Base-by-base conservation (phyloP, 192 early-diverging fungal species). In the Paraglomus brasilianum region DNA sequence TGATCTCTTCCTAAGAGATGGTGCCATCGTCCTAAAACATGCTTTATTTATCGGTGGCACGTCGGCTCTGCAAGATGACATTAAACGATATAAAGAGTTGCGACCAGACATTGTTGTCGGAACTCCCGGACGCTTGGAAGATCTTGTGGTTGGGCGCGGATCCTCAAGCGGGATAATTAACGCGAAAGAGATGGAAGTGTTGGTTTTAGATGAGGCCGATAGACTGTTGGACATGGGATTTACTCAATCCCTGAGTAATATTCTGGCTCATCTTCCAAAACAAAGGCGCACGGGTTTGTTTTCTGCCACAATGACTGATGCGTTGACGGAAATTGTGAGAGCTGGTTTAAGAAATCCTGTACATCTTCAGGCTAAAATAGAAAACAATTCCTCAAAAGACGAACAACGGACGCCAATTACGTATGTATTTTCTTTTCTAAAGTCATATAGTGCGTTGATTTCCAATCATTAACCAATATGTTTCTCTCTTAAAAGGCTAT, bases 221-320 rank as follows among this genome's bases (percentile, higher is more conserved):
- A 78, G 93, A 19, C 75, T 97, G 56, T 82, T 98, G 66, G 94
- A 96, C 69, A 88, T 99, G 92, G 97, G 96, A 43, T 99, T 98
- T 62, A 83, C 92, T 48, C 81, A 86, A 45, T 82, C 87, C 63
- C 73, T 99, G 21, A 90, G 82, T 17, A 81, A 82, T 17, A 96
- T 99, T 61, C 83, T 98, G 41, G 74, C 83, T 0, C 72, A 83
- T 5, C 76, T 99, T 22, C 97, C 97, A 1, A 95, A 94, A 70
- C 95, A 98, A 73, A 89, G 97, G 5, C 85, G 95, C 41, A 99
- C 97, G 0, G 94, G 95, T 6, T 80, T 99, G 43, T 99, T 97
- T 59, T 96, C 94, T 1, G 97, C 97, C 0, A 99, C 97, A 5
- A 94, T 99, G 93, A 91, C 88, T 43, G 95, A 98, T 70, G 93